These are phyloP conservation scores for Fusarium mangiferae DNA, from an alignment of 2,329 filamentous ascomycete species.

Conservation along the genomic window DNA sequence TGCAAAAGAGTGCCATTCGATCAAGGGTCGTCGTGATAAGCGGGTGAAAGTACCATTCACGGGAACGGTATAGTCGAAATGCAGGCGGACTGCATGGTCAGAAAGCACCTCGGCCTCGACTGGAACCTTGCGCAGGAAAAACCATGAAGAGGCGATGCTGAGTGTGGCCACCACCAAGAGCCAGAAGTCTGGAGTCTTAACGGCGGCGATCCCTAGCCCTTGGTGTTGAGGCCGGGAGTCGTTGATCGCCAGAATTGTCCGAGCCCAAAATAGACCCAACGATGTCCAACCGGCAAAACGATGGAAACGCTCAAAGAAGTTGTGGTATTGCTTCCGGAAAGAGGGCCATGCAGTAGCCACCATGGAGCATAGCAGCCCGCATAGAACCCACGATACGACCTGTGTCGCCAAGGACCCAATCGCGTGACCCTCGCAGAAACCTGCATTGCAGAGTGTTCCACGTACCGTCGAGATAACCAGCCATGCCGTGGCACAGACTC, in stretches of 20 bases:
- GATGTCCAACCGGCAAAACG: conserved; percentile 79
- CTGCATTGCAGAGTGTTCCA: conserved; percentile 51
- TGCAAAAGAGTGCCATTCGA: conserved; percentile 82
- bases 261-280: conserved; percentile 72
- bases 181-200: conserved; percentile 67
- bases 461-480: conserved; percentile 56
- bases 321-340: conserved; percentile 71
- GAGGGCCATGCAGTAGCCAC: conserved; percentile 71
- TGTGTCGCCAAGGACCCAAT: conserved; percentile 54
- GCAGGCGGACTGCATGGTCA: conserved; percentile 75
- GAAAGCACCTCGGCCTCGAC: conserved; percentile 76
- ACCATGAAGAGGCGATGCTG: conserved; percentile 78
- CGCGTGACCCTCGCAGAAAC: conserved; percentile 43
- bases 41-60: conserved; percentile 60
- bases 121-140: conserved; percentile 73
- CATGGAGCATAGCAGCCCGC: conserved; percentile 67
- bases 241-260: conserved; percentile 66
- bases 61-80: conserved; percentile 72
- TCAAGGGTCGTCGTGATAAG: conserved; percentile 69
- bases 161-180: conserved; percentile 71
- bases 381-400: conserved; percentile 67
- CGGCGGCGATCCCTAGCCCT: conserved; percentile 51
- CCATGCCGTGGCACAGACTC: conserved; percentile 61
- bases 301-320: conserved; percentile 76
- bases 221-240: conserved; percentile 50